These are phyloP conservation scores for Talaromyces trachyspermus DNA, from an alignment of 495 filamentous ascomycete species.

Conservation along the genomic window DNA sequence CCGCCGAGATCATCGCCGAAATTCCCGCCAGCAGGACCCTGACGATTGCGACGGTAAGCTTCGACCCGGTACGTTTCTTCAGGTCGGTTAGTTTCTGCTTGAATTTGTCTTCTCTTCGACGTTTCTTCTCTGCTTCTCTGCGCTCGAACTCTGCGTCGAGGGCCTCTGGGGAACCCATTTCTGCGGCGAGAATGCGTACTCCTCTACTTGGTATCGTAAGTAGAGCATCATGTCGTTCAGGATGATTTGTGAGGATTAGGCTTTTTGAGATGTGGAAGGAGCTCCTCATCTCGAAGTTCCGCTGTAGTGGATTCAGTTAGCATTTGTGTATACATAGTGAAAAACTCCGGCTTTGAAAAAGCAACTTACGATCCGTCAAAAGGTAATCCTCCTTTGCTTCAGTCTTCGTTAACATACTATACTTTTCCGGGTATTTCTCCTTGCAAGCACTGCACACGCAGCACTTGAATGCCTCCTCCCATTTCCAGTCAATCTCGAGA, in stretches of 20 bases:
- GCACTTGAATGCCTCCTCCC: slow-evolving; percentile 72
- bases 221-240: slow-evolving; percentile 99
- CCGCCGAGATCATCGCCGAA: slow-evolving; percentile 71
- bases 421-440: slow-evolving; percentile 83
- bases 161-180: slow-evolving; percentile 78
- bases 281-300: slow-evolving; percentile 74
- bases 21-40: slow-evolving; percentile 45
- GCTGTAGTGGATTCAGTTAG: slow-evolving; percentile 36
- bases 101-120: slow-evolving; percentile 85
- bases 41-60: slow-evolving; percentile 64
- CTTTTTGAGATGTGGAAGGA: slow-evolving; percentile 78
- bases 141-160: slow-evolving; percentile 86
- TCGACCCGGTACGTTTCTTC: slow-evolving; percentile 93
- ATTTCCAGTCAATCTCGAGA: slow-evolving; percentile 89
- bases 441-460: slow-evolving; percentile 72
- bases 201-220: slow-evolving; percentile 87
- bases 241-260: slow-evolving; percentile 94
- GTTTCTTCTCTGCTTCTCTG: slow-evolving; percentile 75
- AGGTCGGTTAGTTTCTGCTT: slow-evolving; percentile 77
- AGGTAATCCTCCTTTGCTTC: slow-evolving; percentile 94
- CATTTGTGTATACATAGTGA: neutral
- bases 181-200: slow-evolving; percentile 72
- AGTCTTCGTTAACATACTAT: slow-evolving; percentile 91
- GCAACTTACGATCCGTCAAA: slow-evolving; percentile 73
- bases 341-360: neutral